Base-by-base conservation (phyloP, 306 rosid genomes). In the Vigna hirtella region DNA sequence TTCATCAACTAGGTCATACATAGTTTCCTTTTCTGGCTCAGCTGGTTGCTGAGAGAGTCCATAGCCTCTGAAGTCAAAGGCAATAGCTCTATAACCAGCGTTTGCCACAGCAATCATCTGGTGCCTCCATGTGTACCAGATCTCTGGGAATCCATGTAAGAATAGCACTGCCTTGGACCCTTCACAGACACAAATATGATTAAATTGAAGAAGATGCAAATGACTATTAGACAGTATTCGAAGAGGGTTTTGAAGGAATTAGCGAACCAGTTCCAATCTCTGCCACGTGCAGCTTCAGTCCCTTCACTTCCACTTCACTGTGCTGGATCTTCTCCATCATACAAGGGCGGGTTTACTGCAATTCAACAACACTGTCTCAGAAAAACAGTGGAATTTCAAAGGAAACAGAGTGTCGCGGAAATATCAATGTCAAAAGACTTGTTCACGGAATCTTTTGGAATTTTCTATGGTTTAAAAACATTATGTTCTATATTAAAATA, bases 141-240 rank as follows among this genome's bases (percentile, higher is more conserved):
- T 88, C 77, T 92, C 97, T 48, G 93, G 97, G 66, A 90, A 92
- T 61, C 97, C 97, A 72, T 90, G 97, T 48, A 92, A 66, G 89
- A 92, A 90, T 9, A 92, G 30, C 78, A 90, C 97, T 65, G 82
- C 88, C 85, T 88, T 88, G 9, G 84, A 64, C 16, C 94, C 94
- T 87, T 81, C 53, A 67, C 12, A 47, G 69, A 63, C 17, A 42
- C 13, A 77, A n/a, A 47, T 0, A 75, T 24, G 22, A 66, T 5
- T 20, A 49, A 36, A 0, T 4, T 17, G 7, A 63, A n/a, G 3
- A 17, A 1, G 49, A 64, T 64, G 49, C 18, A 79, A 20, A 55
- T 43, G 42, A 64, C 7, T 20, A 45, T 53, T 2, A 34, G 15
- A 61, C 12, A 30, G 28, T 38, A n/a, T 63, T 63, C 24, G 15